Evolutionary conservation across 805 yeast species (phyloP).

Genomic region (Wickerhamomyces queroliae): DNA sequence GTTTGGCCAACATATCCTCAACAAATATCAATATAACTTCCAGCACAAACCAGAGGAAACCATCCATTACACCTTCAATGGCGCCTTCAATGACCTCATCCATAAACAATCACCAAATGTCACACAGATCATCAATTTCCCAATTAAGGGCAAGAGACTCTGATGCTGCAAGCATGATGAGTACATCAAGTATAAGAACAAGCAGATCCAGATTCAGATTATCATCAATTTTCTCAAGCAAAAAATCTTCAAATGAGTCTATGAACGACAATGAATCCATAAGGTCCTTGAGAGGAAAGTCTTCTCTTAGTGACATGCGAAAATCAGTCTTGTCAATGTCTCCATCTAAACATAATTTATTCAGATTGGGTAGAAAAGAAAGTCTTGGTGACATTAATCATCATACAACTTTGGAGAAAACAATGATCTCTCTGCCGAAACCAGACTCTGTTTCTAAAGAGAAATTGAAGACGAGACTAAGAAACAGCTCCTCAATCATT

Average conservation of each 20-base stretch:
- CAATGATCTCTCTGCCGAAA: constrained; percentile 49
- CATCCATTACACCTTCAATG: background rate
- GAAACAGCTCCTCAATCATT: constrained; percentile 42
- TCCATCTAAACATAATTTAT: constrained; percentile 15
- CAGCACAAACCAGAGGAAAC: constrained; percentile 11
- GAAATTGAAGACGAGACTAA: constrained; percentile 46
- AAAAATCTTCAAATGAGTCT: background rate
- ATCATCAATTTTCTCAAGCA: constrained; percentile 17
- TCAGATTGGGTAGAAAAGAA: constrained; percentile 18
- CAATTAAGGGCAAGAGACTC: constrained; percentile 4
- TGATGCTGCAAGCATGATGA: constrained; percentile 15
- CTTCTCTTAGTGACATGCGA: constrained; percentile 24
- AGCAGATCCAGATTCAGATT: constrained; percentile 21
- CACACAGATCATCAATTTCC: background rate
- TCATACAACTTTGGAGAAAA: constrained; percentile 22
- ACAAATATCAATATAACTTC: constrained; percentile 6
- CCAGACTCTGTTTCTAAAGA: constrained; percentile 51
- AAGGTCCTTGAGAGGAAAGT: constrained; percentile 19
- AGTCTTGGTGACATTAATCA: constrained; percentile 17
- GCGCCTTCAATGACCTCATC: background rate
- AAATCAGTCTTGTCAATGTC: constrained; percentile 23
- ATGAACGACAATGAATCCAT: constrained; percentile 24
- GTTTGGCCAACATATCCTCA: constrained; percentile 6
- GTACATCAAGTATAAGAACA: constrained; percentile 15
- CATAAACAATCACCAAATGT: constrained; percentile 3